Conservation (phyloP, 257 asterid genomes). For the Galeopsis tetrahit region DNA sequence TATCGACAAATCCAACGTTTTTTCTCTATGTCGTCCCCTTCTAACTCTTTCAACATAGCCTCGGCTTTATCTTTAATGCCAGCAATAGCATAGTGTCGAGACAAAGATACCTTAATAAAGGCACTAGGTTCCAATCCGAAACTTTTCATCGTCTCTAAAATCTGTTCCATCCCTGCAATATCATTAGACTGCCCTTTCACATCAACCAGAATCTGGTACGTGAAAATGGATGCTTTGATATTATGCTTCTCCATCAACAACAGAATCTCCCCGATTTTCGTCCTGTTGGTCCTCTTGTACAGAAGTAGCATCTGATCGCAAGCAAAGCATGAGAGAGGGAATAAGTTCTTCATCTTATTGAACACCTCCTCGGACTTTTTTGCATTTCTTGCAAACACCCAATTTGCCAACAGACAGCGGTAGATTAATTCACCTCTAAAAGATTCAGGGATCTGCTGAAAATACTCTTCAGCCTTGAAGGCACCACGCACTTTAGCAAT, state of each 20-base stretch:
- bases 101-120: conserved; percentile 42
- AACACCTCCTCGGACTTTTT: conserved; percentile 74
- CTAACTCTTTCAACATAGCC: conserved; percentile 69
- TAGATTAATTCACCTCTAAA: conserved; percentile 58
- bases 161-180: conserved; percentile 72
- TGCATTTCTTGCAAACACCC: conserved; percentile 40
- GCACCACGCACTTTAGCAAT: conserved; percentile 73
- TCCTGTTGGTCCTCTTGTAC: conserved; percentile 63
- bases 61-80: conserved; percentile 70
- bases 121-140: conserved; percentile 58
- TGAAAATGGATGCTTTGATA: conserved; percentile 60
- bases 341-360: conserved; percentile 64
- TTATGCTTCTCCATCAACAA: conserved; percentile 70
- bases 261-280: conserved; percentile 62
- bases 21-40: conserved; percentile 45
- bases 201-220: conserved; percentile 64
- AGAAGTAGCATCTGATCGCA: conserved; percentile 77
- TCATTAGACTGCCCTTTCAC: conserved; percentile 67
- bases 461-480: conserved; percentile 65
- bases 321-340: conserved; percentile 60
- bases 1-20: conserved; percentile 52
- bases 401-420: conserved; percentile 74
- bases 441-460: conserved; percentile 62
- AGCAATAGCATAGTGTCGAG: conserved; percentile 49
- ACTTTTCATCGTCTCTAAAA: conserved; percentile 67